phyloP scores from a whole-genome alignment of 2,329 filamentous ascomycete species.

The Chaetothyriales sp. region DNA sequence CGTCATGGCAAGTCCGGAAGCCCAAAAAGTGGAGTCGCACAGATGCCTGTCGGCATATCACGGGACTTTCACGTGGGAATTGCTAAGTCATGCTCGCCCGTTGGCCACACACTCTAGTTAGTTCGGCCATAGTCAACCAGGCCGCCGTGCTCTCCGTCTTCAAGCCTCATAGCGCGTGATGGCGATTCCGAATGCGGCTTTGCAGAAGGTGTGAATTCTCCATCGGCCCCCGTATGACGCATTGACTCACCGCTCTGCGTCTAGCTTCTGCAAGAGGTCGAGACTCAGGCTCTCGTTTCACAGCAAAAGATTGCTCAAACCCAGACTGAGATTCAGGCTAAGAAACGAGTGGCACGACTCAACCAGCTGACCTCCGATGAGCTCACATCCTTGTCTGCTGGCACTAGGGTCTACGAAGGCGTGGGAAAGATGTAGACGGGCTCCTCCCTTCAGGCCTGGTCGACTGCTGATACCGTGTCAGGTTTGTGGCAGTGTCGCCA shows the following conservation, averaged over 20 bases:
- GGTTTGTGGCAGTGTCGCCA: constrained; percentile 75
- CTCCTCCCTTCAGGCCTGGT: neutral
- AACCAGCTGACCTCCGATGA: constrained; percentile 77
- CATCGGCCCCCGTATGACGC: neutral
- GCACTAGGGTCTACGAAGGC: constrained; percentile 80
- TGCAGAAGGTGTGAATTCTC: constrained; percentile 61
- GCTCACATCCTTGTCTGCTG: constrained; percentile 57
- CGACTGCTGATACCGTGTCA: constrained; percentile 26
- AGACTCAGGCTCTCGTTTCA: constrained; percentile 71
- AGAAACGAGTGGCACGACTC: constrained; percentile 79
- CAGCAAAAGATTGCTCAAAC: constrained; percentile 87
- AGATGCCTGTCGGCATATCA: neutral
- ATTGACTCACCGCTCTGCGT: constrained; percentile 10
- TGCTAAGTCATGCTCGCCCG: neutral
- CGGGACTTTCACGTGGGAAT: neutral
- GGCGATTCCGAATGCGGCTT: constrained; percentile 86
- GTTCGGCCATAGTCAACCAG: too few relatives aligned
- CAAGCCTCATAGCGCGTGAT: constrained; percentile 37
- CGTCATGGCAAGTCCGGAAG: neutral
- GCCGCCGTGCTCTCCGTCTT: neutral
- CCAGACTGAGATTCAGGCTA: constrained; percentile 67
- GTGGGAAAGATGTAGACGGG: constrained; percentile 80
- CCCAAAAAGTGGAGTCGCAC: neutral
- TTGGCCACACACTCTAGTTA: too few relatives aligned
- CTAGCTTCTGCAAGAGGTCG: constrained; percentile 84